These are phyloP conservation scores for Aspergillus incahuasiensis DNA, from an alignment of 495 filamentous ascomycete genomes.

Conservation along the genomic window DNA sequence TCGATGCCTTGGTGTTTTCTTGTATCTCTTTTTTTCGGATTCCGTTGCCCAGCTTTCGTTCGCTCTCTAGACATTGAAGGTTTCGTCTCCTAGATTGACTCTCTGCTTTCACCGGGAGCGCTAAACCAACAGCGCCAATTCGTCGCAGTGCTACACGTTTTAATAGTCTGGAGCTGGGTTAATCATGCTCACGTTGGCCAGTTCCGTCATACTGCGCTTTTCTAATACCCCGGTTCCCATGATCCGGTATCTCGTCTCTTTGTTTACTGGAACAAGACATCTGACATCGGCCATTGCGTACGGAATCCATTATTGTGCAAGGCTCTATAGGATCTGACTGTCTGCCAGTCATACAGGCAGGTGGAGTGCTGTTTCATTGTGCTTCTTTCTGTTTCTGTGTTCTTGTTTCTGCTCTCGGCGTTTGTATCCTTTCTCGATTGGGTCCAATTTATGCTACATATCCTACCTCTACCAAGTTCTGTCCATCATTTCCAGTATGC, in stretches of 20 bases:
- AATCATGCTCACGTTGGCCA: slow-evolving; percentile 4
- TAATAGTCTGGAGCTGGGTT: slow-evolving; percentile 14
- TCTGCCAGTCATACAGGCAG: slow-evolving; percentile 34
- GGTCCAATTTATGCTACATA: slow-evolving; percentile 29
- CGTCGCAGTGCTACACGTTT: slow-evolving; percentile 19
- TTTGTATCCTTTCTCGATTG: slow-evolving; percentile 32
- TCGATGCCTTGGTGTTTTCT: neutral
- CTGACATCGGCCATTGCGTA: slow-evolving; percentile 12
- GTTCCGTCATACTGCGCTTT: neutral
- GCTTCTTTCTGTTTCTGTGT: slow-evolving; percentile 20
- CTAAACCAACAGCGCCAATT: slow-evolving; percentile 5
- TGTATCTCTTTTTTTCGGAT: slow-evolving; percentile 7
- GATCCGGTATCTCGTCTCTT: slow-evolving; percentile 11
- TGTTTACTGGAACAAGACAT: slow-evolving; percentile 14
- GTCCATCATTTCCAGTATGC: slow-evolving; percentile 31
- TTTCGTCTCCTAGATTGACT: slow-evolving; percentile 13
- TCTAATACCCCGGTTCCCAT: slow-evolving; percentile 9
- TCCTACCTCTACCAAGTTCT: slow-evolving; percentile 19
- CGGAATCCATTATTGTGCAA: slow-evolving; percentile 14
- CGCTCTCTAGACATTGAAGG: slow-evolving; percentile 22
- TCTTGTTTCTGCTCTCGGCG: slow-evolving; percentile 32
- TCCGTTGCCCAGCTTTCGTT: slow-evolving; percentile 3
- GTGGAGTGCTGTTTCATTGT: slow-evolving; percentile 21
- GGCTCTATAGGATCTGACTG: slow-evolving; percentile 31
- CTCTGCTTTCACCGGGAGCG: slow-evolving; percentile 6